phyloP scores from a whole-genome alignment of 169 alveolate genomes.

The Plasmodium adleri region DNA sequence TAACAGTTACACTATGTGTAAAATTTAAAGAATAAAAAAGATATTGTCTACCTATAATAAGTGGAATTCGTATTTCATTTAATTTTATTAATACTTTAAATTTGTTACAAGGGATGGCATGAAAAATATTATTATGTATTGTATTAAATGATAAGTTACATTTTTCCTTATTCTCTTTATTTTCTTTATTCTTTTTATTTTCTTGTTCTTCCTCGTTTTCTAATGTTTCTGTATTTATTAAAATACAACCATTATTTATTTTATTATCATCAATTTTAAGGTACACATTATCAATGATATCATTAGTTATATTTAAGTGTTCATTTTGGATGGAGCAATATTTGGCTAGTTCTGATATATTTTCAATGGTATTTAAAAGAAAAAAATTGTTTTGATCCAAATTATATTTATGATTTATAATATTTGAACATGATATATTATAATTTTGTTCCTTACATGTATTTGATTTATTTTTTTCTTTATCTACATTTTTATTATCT shows the following conservation, averaged over 20 bases:
- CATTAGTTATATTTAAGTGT: conserved; percentile 57
- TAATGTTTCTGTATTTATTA: conserved; percentile 11
- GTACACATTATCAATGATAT: conserved; percentile 49
- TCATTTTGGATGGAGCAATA: conserved; percentile 21
- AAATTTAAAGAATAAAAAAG: conserved; percentile 53
- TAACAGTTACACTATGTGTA: conserved; percentile 63
- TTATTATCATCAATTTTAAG: conserved; percentile 54
- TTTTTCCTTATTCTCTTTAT: not conserved
- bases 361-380: conserved; percentile 1
- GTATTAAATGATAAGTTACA: not conserved
- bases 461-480: conserved; percentile 8
- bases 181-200: not conserved
- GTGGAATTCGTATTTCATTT: conserved; percentile 60
- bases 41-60: conserved; percentile 66
- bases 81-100: conserved; percentile 65
- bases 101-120: conserved; percentile 30
- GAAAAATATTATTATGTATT: not conserved
- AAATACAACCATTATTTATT: conserved; percentile 35
- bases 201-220: not conserved
- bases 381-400: conserved; percentile 5
- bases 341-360: conserved; percentile 32
- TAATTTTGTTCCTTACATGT: not conserved
- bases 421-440: too few species aligned
- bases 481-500: not conserved
- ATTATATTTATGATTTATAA: not conserved